These are phyloP conservation scores for Kwoniella pini DNA, from an alignment of 768 basidiomycete genomes.

Conservation along the genomic window DNA sequence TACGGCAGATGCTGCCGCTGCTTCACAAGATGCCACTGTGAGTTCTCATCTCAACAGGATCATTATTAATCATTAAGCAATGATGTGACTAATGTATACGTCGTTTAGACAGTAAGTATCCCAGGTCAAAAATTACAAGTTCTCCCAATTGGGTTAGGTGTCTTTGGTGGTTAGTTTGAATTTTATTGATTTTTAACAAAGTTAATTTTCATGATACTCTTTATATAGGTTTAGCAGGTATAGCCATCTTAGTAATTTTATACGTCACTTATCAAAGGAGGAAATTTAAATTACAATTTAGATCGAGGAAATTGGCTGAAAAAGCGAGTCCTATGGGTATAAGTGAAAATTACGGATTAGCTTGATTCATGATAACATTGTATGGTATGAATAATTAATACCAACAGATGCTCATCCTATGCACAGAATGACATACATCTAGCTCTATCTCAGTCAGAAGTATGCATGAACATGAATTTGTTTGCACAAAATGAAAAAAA, in stretches of 20 bases:
- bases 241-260: slow-evolving; percentile 76
- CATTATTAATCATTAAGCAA: slow-evolving; percentile 1
- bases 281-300: slow-evolving; percentile 75
- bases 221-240: slow-evolving; percentile 71
- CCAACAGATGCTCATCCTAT: too few relatives aligned
- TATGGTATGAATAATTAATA: too few relatives aligned
- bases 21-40: too few relatives aligned
- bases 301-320: slow-evolving; percentile 36
- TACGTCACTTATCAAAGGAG: slow-evolving; percentile 85
- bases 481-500: slow-evolving; percentile 13
- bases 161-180: slow-evolving; percentile 36
- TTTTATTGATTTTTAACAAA: neutral
- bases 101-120: slow-evolving; percentile 12
- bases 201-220: neutral
- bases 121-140: slow-evolving; percentile 40
- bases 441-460: too few relatives aligned
- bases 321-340: slow-evolving; percentile 23
- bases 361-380: too few relatives aligned
- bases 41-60: neutral
- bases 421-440: too few relatives aligned
- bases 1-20: too few relatives aligned
- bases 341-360: slow-evolving; percentile 13
- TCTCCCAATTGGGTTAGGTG: slow-evolving; percentile 46
- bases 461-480: too few relatives aligned
- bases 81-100: too few relatives aligned